phyloP scores from a whole-genome alignment of 495 filamentous ascomycete species.

The Penicillium angulare region DNA sequence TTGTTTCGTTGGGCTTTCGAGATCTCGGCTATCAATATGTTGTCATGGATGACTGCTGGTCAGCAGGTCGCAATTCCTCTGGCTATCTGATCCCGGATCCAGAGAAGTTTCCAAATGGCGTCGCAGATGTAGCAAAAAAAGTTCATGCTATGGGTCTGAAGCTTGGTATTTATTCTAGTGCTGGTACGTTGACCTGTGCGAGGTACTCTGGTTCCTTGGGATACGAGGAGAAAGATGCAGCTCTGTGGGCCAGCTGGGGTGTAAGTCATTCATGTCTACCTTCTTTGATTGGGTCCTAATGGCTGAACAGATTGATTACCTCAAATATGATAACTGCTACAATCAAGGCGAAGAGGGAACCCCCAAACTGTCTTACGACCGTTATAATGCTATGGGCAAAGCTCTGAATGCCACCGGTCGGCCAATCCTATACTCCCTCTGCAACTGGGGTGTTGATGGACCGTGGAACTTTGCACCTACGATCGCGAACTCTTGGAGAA shows the following conservation, averaged over 20 bases:
- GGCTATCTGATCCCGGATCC: conserved; percentile 40
- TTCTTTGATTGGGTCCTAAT: neutral
- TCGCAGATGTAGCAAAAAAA: conserved; percentile 42
- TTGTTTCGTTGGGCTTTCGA: conserved; percentile 49
- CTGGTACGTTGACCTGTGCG: conserved; percentile 42
- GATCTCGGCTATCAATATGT: conserved; percentile 58
- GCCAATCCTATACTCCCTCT: conserved; percentile 63
- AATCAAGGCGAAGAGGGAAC: conserved; percentile 52
- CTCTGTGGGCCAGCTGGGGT: conserved; percentile 61
- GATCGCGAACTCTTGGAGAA: conserved; percentile 58
- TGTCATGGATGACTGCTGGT: conserved; percentile 54
- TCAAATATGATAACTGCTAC: conserved; percentile 76
- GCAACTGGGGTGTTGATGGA: conserved; percentile 53
- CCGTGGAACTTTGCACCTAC: conserved; percentile 56
- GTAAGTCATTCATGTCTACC: conserved; percentile 24
- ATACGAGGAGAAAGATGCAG: conserved; percentile 60
- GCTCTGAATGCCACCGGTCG: conserved; percentile 56
- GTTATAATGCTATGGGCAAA: conserved; percentile 60
- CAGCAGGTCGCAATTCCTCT: conserved; percentile 36
- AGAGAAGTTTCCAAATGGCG: conserved; percentile 47
- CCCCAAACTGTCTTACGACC: conserved; percentile 42
- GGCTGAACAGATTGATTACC: conserved; percentile 37
- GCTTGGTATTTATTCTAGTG: conserved; percentile 52
- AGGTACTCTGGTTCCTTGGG: conserved; percentile 57
- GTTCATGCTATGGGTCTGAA: conserved; percentile 45